Evolutionary conservation across 106 monocot genomes (phyloP), one percentile per base, ranked within the genome.

Genomic region (Vanilla planifolia): DNA sequence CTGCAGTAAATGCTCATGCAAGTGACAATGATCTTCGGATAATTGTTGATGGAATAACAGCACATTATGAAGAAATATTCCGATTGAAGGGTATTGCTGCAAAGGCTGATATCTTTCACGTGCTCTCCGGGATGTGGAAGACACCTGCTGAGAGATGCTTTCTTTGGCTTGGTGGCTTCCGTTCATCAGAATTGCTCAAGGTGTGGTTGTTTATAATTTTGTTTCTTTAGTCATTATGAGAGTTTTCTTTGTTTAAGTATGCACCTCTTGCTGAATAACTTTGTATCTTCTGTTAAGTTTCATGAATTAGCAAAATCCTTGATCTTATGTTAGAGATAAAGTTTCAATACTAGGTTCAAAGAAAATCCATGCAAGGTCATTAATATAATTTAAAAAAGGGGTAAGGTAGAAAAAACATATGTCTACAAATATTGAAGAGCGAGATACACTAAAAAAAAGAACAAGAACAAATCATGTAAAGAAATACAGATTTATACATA

Each of bases 121-220:
- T 93, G 51, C 74, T 93, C 36, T 93, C 93, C 15, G 93, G 93
- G 63, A 93, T 93, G 93, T 93, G 93, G 93, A 93, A 93, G 48
- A 93, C 89, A 30, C 93, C 89, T 51, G 93, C 93, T 22, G 93
- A 93, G 56, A 79, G 93, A 53, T 93, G 89, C 68, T 93, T 93
- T 51, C 43, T 93, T 25, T 93, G 93, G 93, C 77, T 93, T 14
- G 93, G 93, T 1, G 93, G 93, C 47, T 93, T 93, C 69, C 79
- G 93, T 7, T 80, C 93, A 7, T 93, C 93, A 46, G 93, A 93
- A 72, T 82, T 93, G 25, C 79, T 93, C 5, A 89, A 93, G 89
- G 93, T 93, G 23, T 16, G 36, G 25, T 43, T 4, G 2, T 3
- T 6, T 60, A 41, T 36, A 13, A 15, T 33, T 36, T 68, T 2